Evolutionary conservation across 495 filamentous ascomycete species (phyloP).

Genomic region (Xylaria nigripes): DNA sequence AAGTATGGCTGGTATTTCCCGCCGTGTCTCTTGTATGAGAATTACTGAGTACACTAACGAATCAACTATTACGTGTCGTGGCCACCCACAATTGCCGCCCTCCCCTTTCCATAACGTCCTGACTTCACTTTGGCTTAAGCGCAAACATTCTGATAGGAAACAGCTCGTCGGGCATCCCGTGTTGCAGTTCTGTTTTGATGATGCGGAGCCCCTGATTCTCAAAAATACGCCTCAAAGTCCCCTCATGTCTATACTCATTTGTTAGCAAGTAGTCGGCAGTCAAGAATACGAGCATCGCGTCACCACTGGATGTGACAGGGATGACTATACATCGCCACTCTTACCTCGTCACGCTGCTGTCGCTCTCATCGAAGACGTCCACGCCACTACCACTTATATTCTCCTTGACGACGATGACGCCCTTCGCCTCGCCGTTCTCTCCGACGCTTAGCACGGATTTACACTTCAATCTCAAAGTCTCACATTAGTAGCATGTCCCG

Average conservation of each 20-base stretch:
- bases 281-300: neutral
- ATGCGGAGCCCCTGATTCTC: conserved; percentile 57
- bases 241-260: conserved; percentile 40
- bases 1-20: neutral
- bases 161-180: conserved; percentile 57
- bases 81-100: neutral
- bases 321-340: neutral
- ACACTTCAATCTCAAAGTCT: conserved; percentile 29
- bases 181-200: conserved; percentile 66
- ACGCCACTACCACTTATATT: conserved; percentile 57
- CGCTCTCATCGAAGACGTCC: conserved; percentile 69
- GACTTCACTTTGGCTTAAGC: conserved; percentile 32
- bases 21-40: neutral
- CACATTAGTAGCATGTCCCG: neutral
- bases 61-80: neutral
- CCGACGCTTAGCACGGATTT: conserved; percentile 39
- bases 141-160: conserved; percentile 68
- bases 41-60: neutral
- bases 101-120: neutral
- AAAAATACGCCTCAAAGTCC: conserved; percentile 62
- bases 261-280: neutral
- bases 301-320: neutral
- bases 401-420: conserved; percentile 76
- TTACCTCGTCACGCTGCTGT: conserved; percentile 69
- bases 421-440: conserved; percentile 30